Percentiles rank a stretch among this genome's conserved stretches.
Evolutionary conservation across 805 yeast genomes (phyloP).

Genomic region (Metschnikowia baotianmanensis): DNA sequence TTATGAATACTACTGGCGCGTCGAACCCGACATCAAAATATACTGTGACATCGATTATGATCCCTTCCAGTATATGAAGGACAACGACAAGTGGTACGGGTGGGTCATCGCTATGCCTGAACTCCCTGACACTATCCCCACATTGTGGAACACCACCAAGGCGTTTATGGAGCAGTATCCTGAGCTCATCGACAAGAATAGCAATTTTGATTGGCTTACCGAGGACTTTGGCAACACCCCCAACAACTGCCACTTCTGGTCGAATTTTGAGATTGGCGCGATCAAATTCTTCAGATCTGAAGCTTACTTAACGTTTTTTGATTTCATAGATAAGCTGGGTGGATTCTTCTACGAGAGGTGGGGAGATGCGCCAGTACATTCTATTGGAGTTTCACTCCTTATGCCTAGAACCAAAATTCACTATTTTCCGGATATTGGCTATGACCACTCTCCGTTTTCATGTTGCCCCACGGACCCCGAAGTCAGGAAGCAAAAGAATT

Average conservation of each 20-base stretch:
- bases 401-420: constrained; percentile 68
- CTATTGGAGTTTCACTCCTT: constrained; percentile 81
- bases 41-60: constrained; percentile 85
- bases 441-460: constrained; percentile 77
- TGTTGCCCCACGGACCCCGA: constrained; percentile 72
- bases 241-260: constrained; percentile 88
- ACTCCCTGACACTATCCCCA: constrained; percentile 79
- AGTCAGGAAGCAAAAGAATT: constrained; percentile 55
- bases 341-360: constrained; percentile 93
- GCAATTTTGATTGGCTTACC: constrained; percentile 66
- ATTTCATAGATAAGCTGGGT: constrained; percentile 72
- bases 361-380: constrained; percentile 95
- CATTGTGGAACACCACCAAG: constrained; percentile 77
- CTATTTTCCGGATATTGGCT: constrained; percentile 80
- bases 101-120: constrained; percentile 84
- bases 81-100: constrained; percentile 76
- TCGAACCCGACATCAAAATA: constrained; percentile 80
- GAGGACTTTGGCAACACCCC: constrained; percentile 67
- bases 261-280: constrained; percentile 81
- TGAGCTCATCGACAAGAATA: constrained; percentile 57
- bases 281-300: constrained; percentile 72
- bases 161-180: constrained; percentile 63
- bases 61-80: constrained; percentile 78
- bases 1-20: constrained; percentile 94
- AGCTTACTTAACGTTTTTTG: constrained; percentile 69